phyloP scores from a whole-genome alignment of 495 filamentous ascomycete species.

The Lasiosphaeria hispida region DNA sequence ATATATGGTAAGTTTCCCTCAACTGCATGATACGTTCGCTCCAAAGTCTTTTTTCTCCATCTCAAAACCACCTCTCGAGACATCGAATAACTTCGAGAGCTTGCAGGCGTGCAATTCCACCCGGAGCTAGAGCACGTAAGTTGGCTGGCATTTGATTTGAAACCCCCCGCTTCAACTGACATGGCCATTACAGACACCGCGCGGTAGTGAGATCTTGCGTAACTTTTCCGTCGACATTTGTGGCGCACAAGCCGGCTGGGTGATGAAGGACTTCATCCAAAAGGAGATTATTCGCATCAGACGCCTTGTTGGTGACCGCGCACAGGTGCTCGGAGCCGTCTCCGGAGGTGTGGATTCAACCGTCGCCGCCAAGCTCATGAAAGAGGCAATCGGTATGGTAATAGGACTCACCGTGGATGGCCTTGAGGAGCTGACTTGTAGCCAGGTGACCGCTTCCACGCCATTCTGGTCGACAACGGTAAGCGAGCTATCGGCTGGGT shows the following conservation, averaged over 20 bases:
- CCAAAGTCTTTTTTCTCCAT: too few species aligned
- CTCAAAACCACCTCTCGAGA: too few species aligned
- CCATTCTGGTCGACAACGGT: constrained; percentile 79
- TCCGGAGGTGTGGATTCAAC: constrained; percentile 93
- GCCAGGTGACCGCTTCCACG: constrained; percentile 69
- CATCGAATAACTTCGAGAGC: neutral
- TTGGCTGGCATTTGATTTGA: neutral
- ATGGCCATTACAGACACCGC: constrained; percentile 49
- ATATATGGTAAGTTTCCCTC: constrained; percentile 53
- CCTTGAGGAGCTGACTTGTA: neutral
- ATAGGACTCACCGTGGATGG: neutral
- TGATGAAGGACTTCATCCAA: constrained; percentile 76
- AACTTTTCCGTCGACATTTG: constrained; percentile 87
- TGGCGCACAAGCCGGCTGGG: constrained; percentile 70
- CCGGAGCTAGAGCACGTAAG: constrained; percentile 53
- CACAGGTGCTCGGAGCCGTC: constrained; percentile 80
- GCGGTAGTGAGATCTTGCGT: constrained; percentile 61
- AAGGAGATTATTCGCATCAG: constrained; percentile 76
- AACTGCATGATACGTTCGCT: too few species aligned
- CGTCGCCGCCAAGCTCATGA: constrained; percentile 82
- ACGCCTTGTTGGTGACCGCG: constrained; percentile 70
- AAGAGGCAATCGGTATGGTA: constrained; percentile 19
- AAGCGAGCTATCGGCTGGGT: neutral
- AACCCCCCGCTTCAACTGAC: neutral
- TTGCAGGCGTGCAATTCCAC: constrained; percentile 68